Evolutionary conservation across 495 filamentous ascomycete species (phyloP).

Genomic region (Penicillium roqueforti): DNA sequence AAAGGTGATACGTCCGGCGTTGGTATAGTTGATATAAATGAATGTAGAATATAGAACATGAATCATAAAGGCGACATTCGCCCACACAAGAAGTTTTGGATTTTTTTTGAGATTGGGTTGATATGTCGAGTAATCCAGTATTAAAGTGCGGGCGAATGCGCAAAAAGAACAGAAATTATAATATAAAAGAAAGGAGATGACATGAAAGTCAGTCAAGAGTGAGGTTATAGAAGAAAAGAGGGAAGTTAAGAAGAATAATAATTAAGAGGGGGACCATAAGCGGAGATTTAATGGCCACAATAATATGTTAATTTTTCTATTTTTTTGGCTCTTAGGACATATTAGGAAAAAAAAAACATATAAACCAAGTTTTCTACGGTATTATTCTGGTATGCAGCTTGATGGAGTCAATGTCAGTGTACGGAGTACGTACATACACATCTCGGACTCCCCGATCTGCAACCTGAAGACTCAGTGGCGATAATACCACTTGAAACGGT

Average conservation of each 20-base stretch:
- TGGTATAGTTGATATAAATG: slow-evolving; percentile 25
- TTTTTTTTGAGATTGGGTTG: slow-evolving; percentile 11
- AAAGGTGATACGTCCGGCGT: slow-evolving; percentile 30
- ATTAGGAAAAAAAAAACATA: not conserved
- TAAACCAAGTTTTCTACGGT: not conserved
- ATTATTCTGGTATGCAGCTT: slow-evolving; percentile 18
- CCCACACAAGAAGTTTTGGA: slow-evolving; percentile 31
- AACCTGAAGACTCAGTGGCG: slow-evolving; percentile 10
- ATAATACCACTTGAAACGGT: slow-evolving; percentile 8
- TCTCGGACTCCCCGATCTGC: slow-evolving; percentile 25
- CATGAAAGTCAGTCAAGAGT: slow-evolving; percentile 26
- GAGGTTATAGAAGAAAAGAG: slow-evolving; percentile 28
- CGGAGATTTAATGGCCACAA: slow-evolving; percentile 15
- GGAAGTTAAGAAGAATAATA: slow-evolving; percentile 20
- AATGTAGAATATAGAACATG: slow-evolving; percentile 29
- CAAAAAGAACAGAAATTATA: slow-evolving; percentile 46
- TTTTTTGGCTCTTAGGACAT: not conserved
- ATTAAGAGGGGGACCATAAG: slow-evolving; percentile 14
- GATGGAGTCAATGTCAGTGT: slow-evolving; percentile 22
- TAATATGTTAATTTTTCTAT: slow-evolving; percentile 8
- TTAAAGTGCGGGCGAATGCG: slow-evolving; percentile 49
- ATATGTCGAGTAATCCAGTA: slow-evolving; percentile 27
- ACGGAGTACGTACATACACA: not conserved
- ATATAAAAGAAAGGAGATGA: slow-evolving; percentile 51
- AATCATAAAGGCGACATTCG: slow-evolving; percentile 46